Evolutionary conservation across 441 rosid genomes (phyloP).

Genomic region (Pelargonium citronellum): DNA sequence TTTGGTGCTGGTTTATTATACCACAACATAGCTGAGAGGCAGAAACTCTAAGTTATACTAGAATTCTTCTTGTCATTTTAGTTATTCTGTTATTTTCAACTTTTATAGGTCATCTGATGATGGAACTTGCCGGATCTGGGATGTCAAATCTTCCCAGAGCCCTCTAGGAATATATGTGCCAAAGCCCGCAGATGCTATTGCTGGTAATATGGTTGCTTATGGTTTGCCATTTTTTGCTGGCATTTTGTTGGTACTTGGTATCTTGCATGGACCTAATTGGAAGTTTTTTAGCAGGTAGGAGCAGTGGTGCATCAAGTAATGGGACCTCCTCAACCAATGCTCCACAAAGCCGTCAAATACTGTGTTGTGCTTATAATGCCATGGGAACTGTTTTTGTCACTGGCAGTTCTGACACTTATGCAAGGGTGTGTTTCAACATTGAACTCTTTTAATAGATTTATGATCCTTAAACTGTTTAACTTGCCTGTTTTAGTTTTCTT

Average conservation of each 20-base stretch:
- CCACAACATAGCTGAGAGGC: conserved; percentile 18
- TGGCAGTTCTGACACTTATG: conserved; percentile 95
- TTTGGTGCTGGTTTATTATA: conserved; percentile 12
- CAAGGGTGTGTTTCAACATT: conserved; percentile 60
- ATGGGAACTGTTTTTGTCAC: conserved; percentile 97
- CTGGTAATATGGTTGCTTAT: conserved; percentile 41
- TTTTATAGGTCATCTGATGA: conserved; percentile 90
- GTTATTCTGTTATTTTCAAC: conserved; percentile 22
- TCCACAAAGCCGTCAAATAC: conserved; percentile 70
- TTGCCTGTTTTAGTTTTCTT: conserved; percentile 13
- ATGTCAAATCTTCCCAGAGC: conserved; percentile 68
- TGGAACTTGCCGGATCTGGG: conserved; percentile 99
- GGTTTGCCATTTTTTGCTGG: conserved; percentile 12
- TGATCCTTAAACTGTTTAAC: conserved; percentile 4
- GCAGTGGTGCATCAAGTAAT: conserved; percentile 38
- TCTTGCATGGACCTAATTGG: neutral
- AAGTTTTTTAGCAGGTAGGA: conserved; percentile 48
- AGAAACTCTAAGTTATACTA: conserved; percentile 13
- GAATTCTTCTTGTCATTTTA: conserved; percentile 16
- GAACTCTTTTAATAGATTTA: conserved; percentile 24
- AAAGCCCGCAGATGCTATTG: conserved; percentile 59
- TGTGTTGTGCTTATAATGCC: conserved; percentile 93
- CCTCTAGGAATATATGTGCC: conserved; percentile 76
- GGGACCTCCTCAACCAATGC: conserved; percentile 57
- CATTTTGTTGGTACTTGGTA: conserved; percentile 3